Evolutionary conservation across 1,139 yeast genomes (phyloP).

Genomic region (Arxiozyma bovina): DNA sequence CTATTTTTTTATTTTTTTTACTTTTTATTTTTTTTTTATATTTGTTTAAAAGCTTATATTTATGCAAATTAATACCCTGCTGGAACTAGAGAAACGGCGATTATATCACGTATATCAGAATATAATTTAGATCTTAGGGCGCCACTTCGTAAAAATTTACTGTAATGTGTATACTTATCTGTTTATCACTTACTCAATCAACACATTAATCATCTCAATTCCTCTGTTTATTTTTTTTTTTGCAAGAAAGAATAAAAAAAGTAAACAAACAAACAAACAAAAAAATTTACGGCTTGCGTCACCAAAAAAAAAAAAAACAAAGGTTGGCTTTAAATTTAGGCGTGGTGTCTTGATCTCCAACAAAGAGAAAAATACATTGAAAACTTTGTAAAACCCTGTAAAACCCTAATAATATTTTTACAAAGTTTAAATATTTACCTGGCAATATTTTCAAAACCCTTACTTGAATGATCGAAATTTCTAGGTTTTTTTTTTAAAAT

Average conservation of each 20-base stretch:
- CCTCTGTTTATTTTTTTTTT: too few species aligned
- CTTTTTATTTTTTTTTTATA: too few species aligned
- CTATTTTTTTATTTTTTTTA: too few species aligned
- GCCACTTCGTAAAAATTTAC: too few species aligned
- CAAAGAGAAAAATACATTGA: not conserved
- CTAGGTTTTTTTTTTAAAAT: too few species aligned
- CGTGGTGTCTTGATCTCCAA: not conserved
- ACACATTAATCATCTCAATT: not conserved
- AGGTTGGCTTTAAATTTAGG: not conserved
- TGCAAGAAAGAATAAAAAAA: too few species aligned
- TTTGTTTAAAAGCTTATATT: too few species aligned
- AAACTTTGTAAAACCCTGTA: not conserved
- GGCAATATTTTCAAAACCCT: not conserved
- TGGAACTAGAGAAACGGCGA: not conserved
- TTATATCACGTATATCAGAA: not conserved
- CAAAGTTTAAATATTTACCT: too few species aligned
- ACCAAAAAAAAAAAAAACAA: not conserved
- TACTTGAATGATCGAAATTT: too few species aligned
- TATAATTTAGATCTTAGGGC: too few species aligned
- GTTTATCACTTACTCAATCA: not conserved
- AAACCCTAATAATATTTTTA: not conserved
- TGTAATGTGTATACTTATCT: not conserved
- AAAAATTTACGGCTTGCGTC: not conserved
- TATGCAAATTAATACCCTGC: not conserved
- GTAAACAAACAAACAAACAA: too few species aligned